phyloP scores from a whole-genome alignment of 2,329 filamentous ascomycete species.

The Colletotrichum incanum region DNA sequence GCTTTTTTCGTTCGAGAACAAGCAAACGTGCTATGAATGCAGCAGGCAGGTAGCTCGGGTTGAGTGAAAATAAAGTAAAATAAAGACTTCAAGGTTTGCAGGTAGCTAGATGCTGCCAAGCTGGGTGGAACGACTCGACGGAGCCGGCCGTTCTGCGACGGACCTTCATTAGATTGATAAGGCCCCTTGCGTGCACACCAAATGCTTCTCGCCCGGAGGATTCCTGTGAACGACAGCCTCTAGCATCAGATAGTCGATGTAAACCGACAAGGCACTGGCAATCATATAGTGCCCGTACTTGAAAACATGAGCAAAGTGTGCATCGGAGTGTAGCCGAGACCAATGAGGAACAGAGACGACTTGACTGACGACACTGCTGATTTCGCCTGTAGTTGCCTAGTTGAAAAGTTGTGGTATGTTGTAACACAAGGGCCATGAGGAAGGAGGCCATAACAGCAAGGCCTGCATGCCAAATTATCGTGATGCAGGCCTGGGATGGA shows the following conservation, averaged over 20 bases:
- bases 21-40: too few relatives aligned
- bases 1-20: too few relatives aligned
- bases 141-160: too few relatives aligned
- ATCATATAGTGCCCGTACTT: slow-evolving; percentile 19
- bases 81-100: too few relatives aligned
- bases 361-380: background rate
- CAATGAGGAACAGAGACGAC: background rate
- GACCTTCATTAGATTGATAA: too few relatives aligned
- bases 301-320: slow-evolving; percentile 18
- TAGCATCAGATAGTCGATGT: background rate
- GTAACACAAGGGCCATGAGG: slow-evolving; percentile 5
- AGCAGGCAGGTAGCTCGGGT: too few relatives aligned
- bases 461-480: slow-evolving; percentile 7
- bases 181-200: slow-evolving; percentile 11
- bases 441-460: background rate
- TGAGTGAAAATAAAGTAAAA: too few relatives aligned
- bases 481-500: slow-evolving; percentile 29
- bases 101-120: too few relatives aligned
- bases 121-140: too few relatives aligned
- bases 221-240: background rate
- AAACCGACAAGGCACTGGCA: background rate
- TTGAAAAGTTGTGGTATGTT: slow-evolving; percentile 1
- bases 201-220: background rate
- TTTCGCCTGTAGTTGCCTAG: slow-evolving; percentile 27
- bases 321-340: slow-evolving; percentile 20